Evolutionary conservation across 371 early-diverging fungal species (phyloP).

Genomic region (Mucor indicus): DNA sequence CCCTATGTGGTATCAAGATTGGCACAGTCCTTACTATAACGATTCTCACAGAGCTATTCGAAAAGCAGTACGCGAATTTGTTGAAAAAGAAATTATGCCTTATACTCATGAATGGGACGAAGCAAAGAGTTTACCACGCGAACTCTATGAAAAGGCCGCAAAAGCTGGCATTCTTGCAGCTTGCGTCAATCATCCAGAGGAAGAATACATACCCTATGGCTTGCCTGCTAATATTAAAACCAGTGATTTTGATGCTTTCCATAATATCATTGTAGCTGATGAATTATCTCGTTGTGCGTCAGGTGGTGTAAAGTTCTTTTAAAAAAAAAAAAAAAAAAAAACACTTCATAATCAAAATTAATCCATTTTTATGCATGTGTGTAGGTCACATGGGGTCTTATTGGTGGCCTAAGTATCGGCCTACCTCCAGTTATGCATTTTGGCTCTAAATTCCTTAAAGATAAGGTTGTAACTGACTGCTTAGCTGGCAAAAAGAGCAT

Average conservation of each 20-base stretch:
- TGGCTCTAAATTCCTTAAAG: conserved; percentile 55
- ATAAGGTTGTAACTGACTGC: conserved; percentile 55
- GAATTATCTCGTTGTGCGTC: conserved; percentile 64
- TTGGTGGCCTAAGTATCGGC: conserved; percentile 64
- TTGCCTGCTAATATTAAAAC: conserved; percentile 22
- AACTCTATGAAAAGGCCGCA: conserved; percentile 54
- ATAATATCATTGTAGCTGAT: conserved; percentile 57
- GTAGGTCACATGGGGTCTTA: conserved; percentile 36
- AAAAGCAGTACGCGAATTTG: conserved; percentile 47
- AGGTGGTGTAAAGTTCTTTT: conserved; percentile 54
- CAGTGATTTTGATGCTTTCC: conserved; percentile 57
- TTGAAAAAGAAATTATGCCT: conserved; percentile 60
- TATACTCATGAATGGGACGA: conserved; percentile 67
- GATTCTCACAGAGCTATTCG: conserved; percentile 53
- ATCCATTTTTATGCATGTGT: background rate
- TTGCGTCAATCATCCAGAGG: conserved; percentile 26
- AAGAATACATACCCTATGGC: conserved; percentile 16
- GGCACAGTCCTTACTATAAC: conserved; percentile 48
- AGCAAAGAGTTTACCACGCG: conserved; percentile 49
- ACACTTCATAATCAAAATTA: too few species aligned
- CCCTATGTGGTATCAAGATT: conserved; percentile 62
- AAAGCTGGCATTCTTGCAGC: conserved; percentile 51
- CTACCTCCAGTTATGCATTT: conserved; percentile 63
- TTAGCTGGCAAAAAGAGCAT: conserved; percentile 60
- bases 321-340: too few species aligned